Evolutionary conservation across 805 yeast species (phyloP).

Genomic region (Cyberlindnera subsufficiens): DNA sequence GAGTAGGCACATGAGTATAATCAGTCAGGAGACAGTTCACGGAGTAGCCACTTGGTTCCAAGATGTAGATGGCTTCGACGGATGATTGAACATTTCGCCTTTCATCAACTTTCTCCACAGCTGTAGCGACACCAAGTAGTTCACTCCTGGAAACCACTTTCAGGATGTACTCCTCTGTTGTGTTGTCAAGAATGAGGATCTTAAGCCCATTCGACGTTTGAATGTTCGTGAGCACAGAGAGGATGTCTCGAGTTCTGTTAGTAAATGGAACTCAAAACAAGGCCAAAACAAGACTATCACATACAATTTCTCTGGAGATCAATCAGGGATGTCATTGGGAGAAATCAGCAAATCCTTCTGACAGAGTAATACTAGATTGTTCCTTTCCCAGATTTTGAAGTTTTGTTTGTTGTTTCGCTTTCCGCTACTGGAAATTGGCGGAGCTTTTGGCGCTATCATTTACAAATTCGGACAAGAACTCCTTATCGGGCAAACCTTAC

Average conservation of each 20-base stretch:
- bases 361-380: no score
- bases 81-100: constrained; percentile 55
- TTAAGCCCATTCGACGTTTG: constrained; percentile 40
- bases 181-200: constrained; percentile 51
- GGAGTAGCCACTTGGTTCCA: constrained; percentile 63
- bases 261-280: neutral
- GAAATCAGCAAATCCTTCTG: neutral
- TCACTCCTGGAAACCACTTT: constrained; percentile 43
- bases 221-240: constrained; percentile 33
- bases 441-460: no score
- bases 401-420: no score
- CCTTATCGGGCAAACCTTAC: no score
- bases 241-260: constrained; percentile 20
- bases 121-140: constrained; percentile 49
- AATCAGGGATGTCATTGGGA: constrained; percentile 31
- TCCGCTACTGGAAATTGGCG: no score
- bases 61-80: constrained; percentile 74
- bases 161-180: constrained; percentile 41
- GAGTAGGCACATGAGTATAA: constrained; percentile 52
- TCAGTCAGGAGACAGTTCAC: constrained; percentile 78
- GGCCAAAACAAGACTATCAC: constrained; percentile 5
- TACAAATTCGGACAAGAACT: no score
- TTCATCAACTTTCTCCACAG: constrained; percentile 59
- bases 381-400: no score
- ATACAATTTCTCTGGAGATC: constrained; percentile 30